Evolutionary conservation across 768 basidiomycete species (phyloP), one percentile per base, ranked within the genome.

Genomic region (Guyanaporus albipodus): DNA sequence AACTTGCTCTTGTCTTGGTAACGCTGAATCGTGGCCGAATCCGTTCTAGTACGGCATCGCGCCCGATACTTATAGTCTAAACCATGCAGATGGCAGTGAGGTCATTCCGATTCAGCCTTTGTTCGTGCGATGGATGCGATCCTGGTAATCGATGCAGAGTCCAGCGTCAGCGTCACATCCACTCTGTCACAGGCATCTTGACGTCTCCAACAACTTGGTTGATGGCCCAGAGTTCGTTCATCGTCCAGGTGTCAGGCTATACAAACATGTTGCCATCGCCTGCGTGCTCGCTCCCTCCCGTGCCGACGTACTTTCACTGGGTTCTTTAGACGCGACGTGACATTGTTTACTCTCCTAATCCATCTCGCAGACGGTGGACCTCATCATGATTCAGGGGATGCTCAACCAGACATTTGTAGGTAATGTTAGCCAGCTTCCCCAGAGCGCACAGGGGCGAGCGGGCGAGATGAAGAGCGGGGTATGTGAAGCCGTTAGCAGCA

Each of bases 321-420:
- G n/a, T 74, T 78, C 63, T 76, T 75, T 56, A 76, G 74, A 4
- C 75, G 76, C 55, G 51, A 68, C 9, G 55, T 50, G 24, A 48
- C 58, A 31, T 58, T 38, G 14, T 22, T 51, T 52, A 38, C 80
- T 3, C 56, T 82, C 29, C 55, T 82, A 17, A 70, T 82, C 42
- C 82, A 84, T 60, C 61, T 81, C 17, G 78, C 80, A 0, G 77
- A 76, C 54, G 76, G 77, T 21, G 74, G 73, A 2, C 61, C 71
- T 4, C 71, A 71, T 34, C 63, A 60, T 44, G 43, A 60, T 75
- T 19, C 66, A 71, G 50, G 64, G 61, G 10, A 73, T 80, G 66
- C 60, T 83, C 15, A 53, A 66, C 50, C 74, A 78, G 60, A 71
- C 71, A 10, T 72, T 74, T 48, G 50, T 55, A n/a, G n/a, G n/a